Evolutionary conservation across 345 rosid genomes (phyloP), one percentile per base, ranked within the genome.

Genomic region (Durio zibethinus): DNA sequence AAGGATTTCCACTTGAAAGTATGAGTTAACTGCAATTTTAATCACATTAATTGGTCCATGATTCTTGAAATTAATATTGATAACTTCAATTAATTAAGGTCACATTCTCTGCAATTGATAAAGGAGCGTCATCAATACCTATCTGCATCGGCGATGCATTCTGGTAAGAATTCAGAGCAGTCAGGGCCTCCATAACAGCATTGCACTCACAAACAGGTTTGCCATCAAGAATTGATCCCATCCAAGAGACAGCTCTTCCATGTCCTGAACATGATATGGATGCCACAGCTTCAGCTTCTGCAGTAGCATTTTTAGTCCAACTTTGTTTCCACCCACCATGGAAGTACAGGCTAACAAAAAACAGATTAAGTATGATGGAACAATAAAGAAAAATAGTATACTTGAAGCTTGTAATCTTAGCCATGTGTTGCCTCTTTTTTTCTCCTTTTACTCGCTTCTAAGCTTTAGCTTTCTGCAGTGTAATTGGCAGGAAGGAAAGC

Each of bases 231-330:
- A 84, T 66, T 59, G 78, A 31, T 20, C 97, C 97, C 87, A 42
- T 93, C 98, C 74, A 91, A 52, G 66, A 56, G 91, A n/a, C n/a
- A 23, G 89, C 94, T 83, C 89, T 83, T 3, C 98, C 97, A 35
- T 91, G 97, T 59, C 93, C 92, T 1, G 92, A 91, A 70, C 98
- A 93, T 31, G 90, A 63, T 47, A 87, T 63, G 29, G 87, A 83
- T 0, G 96, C 97, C 76, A 81, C 97, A 2, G 68, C 54, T 72
- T 90, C 93, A 10, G 92, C 94, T 85, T 91, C 93, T 2, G 0
- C 65, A 2, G 89, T 90, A 0, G 92, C 93, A 72, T 20, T 80
- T 36, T 29, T 43, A 72, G 85, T 90, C 97, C 97, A 42, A 42
- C 52, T 67, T 10, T 23, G 35, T 3, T 67, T 20, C 72, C 35